Evolutionary conservation across 257 asterid species (phyloP).

Genomic region (Forsythia suspensa): DNA sequence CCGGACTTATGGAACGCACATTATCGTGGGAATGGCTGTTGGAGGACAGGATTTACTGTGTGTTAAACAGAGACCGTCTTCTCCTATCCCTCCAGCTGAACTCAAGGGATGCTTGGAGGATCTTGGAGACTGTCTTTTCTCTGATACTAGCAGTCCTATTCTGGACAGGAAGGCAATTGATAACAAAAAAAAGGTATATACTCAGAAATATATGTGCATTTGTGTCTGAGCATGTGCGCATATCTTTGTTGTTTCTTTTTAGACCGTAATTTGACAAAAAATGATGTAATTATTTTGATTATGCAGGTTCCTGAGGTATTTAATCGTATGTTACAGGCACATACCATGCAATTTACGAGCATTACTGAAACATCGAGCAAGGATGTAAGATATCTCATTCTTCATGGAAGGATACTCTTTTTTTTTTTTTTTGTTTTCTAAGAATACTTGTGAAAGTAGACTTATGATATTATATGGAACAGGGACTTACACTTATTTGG

Average conservation of each 20-base stretch:
- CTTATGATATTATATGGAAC: conserved; percentile 28
- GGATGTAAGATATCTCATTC: conserved; percentile 63
- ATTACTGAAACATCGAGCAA: conserved; percentile 93
- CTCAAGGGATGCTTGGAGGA: conserved; percentile 90
- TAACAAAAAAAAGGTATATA: conserved; percentile 59
- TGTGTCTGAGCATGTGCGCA: conserved; percentile 7
- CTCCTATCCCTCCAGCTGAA: conserved; percentile 85
- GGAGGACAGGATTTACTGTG: conserved; percentile 99
- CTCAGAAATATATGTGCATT: background rate
- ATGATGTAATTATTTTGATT: conserved; percentile 17
- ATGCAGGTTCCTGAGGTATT: conserved; percentile 90
- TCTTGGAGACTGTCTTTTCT: conserved; percentile 90
- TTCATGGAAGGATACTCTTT: background rate
- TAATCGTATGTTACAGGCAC: conserved; percentile 88
- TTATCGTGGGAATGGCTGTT: conserved; percentile 89
- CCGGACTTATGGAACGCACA: conserved; percentile 91
- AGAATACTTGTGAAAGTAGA: conserved; percentile 17
- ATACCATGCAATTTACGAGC: conserved; percentile 93
- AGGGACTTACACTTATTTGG: conserved; percentile 98
- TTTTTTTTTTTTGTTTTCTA: background rate
- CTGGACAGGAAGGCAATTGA: conserved; percentile 66
- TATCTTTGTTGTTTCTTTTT: conserved; percentile 23
- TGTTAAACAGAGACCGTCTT: conserved; percentile 84
- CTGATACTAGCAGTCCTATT: conserved; percentile 75
- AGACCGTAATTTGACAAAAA: background rate